Evolutionary conservation across 2,329 filamentous ascomycete species (phyloP).

Genomic region (Tricladium varicosporioides): DNA sequence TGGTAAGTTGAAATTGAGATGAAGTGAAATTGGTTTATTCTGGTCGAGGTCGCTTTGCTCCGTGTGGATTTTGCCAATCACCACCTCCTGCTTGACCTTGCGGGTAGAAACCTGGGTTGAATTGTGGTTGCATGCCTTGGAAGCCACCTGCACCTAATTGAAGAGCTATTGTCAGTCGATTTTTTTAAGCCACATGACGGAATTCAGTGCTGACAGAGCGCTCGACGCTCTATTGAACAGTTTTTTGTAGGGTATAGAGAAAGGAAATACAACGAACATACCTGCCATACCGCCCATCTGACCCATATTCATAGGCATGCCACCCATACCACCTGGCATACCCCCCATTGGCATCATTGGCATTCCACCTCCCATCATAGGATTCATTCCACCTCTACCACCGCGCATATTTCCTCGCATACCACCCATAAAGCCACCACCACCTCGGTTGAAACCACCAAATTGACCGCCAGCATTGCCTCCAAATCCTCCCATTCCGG

Average conservation of each 20-base stretch:
- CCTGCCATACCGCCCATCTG: slow-evolving; percentile 57
- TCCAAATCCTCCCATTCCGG: slow-evolving; percentile 46
- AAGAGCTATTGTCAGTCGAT: no score
- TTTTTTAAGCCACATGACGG: no score
- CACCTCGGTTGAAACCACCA: slow-evolving; percentile 48
- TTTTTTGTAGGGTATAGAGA: not conserved
- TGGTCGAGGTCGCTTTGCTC: slow-evolving; percentile 74
- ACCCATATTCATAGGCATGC: slow-evolving; percentile 42
- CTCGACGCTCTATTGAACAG: no score
- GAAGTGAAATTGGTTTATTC: slow-evolving; percentile 41
- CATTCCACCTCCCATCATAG: slow-evolving; percentile 46
- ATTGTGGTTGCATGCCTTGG: slow-evolving; percentile 66
- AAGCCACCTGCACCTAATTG: slow-evolving; percentile 52
- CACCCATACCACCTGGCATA: slow-evolving; percentile 42
- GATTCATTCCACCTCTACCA: slow-evolving; percentile 50
- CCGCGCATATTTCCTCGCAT: slow-evolving; percentile 57
- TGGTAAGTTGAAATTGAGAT: not conserved
- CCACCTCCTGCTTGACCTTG: slow-evolving; percentile 44
- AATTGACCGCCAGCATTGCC: slow-evolving; percentile 42
- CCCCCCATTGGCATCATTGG: slow-evolving; percentile 51
- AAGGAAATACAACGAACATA: slow-evolving; percentile 39
- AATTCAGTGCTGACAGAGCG: no score
- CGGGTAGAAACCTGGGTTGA: slow-evolving; percentile 72
- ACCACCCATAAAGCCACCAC: slow-evolving; percentile 51
- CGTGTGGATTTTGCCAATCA: slow-evolving; percentile 77